A percentile compares a stretch with the other conserved stretches of the same genome.
Evolutionary conservation across 352 stramenopile genomes (phyloP).

Genomic region (Phytophthora ramorum): DNA sequence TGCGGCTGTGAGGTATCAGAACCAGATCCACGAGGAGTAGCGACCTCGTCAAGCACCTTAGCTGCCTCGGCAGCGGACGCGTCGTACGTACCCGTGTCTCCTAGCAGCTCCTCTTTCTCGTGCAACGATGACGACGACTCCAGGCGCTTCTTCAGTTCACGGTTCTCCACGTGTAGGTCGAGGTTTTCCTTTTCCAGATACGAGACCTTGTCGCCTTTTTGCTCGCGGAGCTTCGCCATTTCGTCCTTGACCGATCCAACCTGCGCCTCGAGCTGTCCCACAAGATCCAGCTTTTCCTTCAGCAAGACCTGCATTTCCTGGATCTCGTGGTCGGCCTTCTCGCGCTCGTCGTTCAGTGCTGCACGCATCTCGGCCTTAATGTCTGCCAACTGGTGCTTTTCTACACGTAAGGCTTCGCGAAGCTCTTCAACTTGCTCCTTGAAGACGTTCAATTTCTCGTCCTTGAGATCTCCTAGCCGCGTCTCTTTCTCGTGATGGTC

Average conservation of each 20-base stretch:
- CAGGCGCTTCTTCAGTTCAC: slow-evolving; percentile 61
- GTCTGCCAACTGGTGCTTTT: slow-evolving; percentile 41
- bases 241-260: slow-evolving; percentile 40
- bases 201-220: slow-evolving; percentile 51
- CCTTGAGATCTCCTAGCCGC: slow-evolving; percentile 40
- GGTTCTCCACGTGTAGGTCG: slow-evolving; percentile 66
- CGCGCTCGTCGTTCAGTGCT: slow-evolving; percentile 43
- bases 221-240: slow-evolving; percentile 27
- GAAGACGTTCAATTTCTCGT: slow-evolving; percentile 49
- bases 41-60: slow-evolving; percentile 20
- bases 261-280: slow-evolving; percentile 46
- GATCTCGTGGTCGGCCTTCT: slow-evolving; percentile 65
- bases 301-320: slow-evolving; percentile 54
- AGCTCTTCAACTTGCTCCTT: slow-evolving; percentile 57
- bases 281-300: slow-evolving; percentile 54
- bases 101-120: slow-evolving; percentile 19
- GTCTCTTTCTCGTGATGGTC: slow-evolving; percentile 26
- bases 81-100: slow-evolving; percentile 31
- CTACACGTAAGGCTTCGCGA: slow-evolving; percentile 34
- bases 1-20: not conserved
- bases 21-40: slow-evolving; percentile 9
- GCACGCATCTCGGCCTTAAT: slow-evolving; percentile 42
- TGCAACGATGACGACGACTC: slow-evolving; percentile 16
- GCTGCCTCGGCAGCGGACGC: slow-evolving; percentile 38
- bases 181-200: slow-evolving; percentile 78